A percentile compares a stretch with the other conserved stretches of the same genome.
phyloP scores from a whole-genome alignment of 371 early-diverging fungal genomes.

The Lichtheimia ramosa region DNA sequence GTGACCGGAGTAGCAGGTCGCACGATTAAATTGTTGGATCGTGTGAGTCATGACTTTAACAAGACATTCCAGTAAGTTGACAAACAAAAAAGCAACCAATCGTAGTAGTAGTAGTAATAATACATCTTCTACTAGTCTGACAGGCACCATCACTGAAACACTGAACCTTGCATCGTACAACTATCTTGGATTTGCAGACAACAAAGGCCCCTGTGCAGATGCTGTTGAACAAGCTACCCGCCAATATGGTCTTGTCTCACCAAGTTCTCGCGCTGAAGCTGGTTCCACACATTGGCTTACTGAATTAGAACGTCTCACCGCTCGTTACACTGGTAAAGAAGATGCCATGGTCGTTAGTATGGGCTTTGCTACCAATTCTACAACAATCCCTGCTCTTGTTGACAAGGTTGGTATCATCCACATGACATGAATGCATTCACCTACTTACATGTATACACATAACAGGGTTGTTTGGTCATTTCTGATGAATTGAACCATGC shows the following conservation, averaged over 20 bases:
- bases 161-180: conserved; percentile 99
- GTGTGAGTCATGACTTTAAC: conserved; percentile 85
- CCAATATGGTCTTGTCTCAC: conserved; percentile 65
- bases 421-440: not conserved
- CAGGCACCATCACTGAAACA: conserved; percentile 81
- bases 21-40: conserved; percentile 84
- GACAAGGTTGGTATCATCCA: conserved; percentile 45
- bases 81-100: not conserved
- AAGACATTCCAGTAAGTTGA: conserved; percentile 69
- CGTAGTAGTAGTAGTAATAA: not conserved
- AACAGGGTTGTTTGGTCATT: conserved; percentile 87
- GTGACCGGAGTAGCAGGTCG: conserved; percentile 95
- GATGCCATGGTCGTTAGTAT: conserved; percentile 43
- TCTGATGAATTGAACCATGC: conserved; percentile 98
- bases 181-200: conserved; percentile 98
- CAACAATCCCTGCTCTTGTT: conserved; percentile 93
- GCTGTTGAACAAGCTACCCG: conserved; percentile 77
- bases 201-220: conserved; percentile 90
- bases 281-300: conserved; percentile 69
- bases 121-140: conserved; percentile 44
- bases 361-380: conserved; percentile 97
- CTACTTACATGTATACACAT: not conserved
- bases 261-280: conserved; percentile 74
- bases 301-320: conserved; percentile 90
- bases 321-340: conserved; percentile 75